These are phyloP conservation scores for Coemansia sp. DNA, from an alignment of 192 early-diverging fungal genomes.

Conservation along the genomic window DNA sequence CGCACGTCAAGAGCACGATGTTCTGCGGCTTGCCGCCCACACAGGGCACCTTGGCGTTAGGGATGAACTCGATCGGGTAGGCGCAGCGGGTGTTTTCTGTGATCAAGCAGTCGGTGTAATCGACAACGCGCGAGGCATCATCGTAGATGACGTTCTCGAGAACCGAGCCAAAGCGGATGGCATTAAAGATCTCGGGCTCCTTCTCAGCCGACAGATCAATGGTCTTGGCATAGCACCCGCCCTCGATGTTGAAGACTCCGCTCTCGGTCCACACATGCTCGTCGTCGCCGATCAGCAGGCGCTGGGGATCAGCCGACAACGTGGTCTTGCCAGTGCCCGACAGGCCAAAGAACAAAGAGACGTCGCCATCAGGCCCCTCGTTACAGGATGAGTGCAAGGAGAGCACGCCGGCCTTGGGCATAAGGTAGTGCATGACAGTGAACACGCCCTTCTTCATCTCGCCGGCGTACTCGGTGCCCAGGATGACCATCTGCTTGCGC, in stretches of 20 bases:
- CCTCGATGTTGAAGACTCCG: constrained; percentile 98
- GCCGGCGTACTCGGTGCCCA: constrained; percentile 97
- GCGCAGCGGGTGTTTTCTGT: constrained; percentile 97
- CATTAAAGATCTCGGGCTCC: constrained; percentile 98
- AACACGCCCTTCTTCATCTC: constrained; percentile 99
- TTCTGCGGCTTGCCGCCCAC: constrained; percentile 88
- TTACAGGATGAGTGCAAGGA: constrained; percentile 83
- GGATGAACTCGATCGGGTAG: constrained; percentile 94
- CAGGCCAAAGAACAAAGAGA: constrained; percentile 97
- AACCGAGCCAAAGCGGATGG: constrained; percentile 90
- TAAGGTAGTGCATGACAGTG: constrained; percentile 98
- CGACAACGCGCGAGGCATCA: constrained; percentile 68
- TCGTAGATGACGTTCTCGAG: constrained; percentile 93
- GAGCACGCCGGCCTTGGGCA: constrained; percentile 78
- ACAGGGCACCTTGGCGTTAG: constrained; percentile 92
- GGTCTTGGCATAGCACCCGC: constrained; percentile 98
- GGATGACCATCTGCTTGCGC: constrained; percentile 94
- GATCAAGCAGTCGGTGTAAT: constrained; percentile 76
- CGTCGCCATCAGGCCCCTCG: constrained; percentile 84
- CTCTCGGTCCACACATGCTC: constrained; percentile 99
- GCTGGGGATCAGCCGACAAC: constrained; percentile 89
- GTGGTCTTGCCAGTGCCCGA: constrained; percentile 99
- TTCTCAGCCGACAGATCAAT: constrained; percentile 94
- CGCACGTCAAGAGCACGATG: constrained; percentile 95
- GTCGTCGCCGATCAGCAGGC: constrained; percentile 96